Percentiles rank a stretch among this genome's conserved stretches.
These are phyloP conservation scores for Pulveroboletus ravenelii DNA, from an alignment of 768 basidiomycete genomes.

Conservation along the genomic window DNA sequence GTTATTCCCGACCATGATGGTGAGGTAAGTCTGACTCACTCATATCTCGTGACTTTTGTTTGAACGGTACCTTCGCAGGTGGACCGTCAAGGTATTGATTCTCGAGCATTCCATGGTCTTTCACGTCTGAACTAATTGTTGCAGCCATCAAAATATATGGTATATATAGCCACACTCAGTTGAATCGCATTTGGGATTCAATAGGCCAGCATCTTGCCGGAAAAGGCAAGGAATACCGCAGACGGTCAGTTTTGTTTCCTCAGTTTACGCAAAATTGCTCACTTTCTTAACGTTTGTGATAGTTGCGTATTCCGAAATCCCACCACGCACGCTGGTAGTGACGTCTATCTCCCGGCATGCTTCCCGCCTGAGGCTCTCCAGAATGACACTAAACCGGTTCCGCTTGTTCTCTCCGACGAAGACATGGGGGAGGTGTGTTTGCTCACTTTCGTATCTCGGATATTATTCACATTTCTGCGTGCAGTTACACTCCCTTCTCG, in stretches of 20 bases:
- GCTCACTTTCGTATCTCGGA: not conserved
- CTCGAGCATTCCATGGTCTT: not conserved
- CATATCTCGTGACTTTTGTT: not conserved
- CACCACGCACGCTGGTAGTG: conserved; percentile 32
- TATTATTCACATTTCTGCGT: conserved; percentile 16
- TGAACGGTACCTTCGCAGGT: conserved; percentile 24
- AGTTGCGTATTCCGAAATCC: conserved; percentile 45
- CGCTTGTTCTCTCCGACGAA: conserved; percentile 38
- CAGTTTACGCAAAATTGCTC: not conserved
- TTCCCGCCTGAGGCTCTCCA: conserved; percentile 41
- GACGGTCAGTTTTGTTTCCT: conserved; percentile 34
- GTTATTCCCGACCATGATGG: conserved; percentile 38
- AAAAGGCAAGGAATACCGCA: conserved; percentile 49
- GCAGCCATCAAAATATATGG: conserved; percentile 48
- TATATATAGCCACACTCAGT: conserved; percentile 45
- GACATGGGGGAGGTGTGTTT: conserved; percentile 43
- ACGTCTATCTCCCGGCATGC: conserved; percentile 47
- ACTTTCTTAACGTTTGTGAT: not conserved
- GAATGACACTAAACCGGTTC: conserved; percentile 8
- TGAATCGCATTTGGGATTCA: conserved; percentile 45
- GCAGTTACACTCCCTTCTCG: conserved; percentile 56
- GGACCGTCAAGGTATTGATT: conserved; percentile 35
- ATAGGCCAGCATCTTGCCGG: conserved; percentile 39
- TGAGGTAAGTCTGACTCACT: conserved; percentile 16
- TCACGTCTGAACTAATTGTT: not conserved